Base-by-base conservation (phyloP, 208 protist genomes). In the Trypanosoma cruzi region DNA sequence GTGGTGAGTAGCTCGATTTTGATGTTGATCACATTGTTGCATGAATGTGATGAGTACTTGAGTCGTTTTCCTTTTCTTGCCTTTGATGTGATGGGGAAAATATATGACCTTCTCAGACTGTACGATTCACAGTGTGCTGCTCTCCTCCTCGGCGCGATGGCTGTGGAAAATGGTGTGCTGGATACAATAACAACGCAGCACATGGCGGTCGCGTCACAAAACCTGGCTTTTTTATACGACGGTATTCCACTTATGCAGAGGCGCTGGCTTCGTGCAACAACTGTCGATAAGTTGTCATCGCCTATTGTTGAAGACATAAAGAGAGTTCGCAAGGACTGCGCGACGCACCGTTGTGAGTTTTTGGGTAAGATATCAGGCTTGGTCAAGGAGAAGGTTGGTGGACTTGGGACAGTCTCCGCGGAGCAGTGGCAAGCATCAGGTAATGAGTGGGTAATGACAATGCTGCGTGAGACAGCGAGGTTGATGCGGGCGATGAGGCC, bases 391-490 rank as follows among this genome's bases (percentile, higher is more conserved):
- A 96, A 96, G 67, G 86, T 95, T 64, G 77, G 86, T 52, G 75
- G 69, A 13, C 75, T 95, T 40, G 81, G 78, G 26, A 36, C 52
- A 22, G 50, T 87, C 36, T 36, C 71, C 60, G 75, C 49, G 57
- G 77, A 70, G 58, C 56, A 85, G 64, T 97, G 89, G 88, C 32
- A 64, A 5, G 32, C 40, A 4, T 63, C 69, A 28, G 87, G 92
- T 32, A 92, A 94, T 62, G 84, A 92, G 66, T 97, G 89, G 89
- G 80, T 97, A 20, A 94, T 97, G 89, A 79, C 82, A 50, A 93
- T 94, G 88, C 76, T 97, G 61, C 75, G 85, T 14, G 89, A 97
- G 76, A 85, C 85, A 46, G 92, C 89, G 20, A 80, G 89, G 18
- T 64, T 97, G 26, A 78, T 92, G 67, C 81, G 83, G 0, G 71